These are phyloP conservation scores for Corymbia maculata DNA, from an alignment of 345 rosid species.

Conservation along the genomic window DNA sequence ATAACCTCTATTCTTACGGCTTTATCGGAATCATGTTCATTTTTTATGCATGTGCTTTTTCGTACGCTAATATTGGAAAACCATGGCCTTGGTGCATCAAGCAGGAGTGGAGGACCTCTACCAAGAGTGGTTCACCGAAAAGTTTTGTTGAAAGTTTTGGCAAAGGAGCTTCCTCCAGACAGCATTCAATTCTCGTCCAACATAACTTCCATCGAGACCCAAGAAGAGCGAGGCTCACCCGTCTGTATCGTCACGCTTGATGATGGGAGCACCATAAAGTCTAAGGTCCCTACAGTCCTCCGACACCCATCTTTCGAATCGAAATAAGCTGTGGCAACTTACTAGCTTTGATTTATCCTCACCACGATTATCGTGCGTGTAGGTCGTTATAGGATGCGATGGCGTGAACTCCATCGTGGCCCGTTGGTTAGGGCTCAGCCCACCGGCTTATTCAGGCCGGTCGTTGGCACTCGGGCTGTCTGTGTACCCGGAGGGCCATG, in stretches of 20 bases:
- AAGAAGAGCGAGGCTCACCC: neutral
- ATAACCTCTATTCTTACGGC: neutral
- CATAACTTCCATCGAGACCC: constrained; percentile 7
- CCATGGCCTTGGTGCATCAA: neutral
- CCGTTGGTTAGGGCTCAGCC: constrained; percentile 18
- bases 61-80: too few species aligned
- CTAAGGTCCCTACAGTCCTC: constrained; percentile 7
- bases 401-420: constrained; percentile 26
- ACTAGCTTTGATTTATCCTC: neutral
- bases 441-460: constrained; percentile 12
- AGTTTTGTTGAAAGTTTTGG: constrained; percentile 11
- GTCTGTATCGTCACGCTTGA: constrained; percentile 2
- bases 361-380: neutral
- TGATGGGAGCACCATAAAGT: constrained; percentile 20
- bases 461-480: constrained; percentile 16
- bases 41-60: too few species aligned
- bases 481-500: constrained; percentile 21
- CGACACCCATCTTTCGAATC: neutral
- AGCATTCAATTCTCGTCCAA: constrained; percentile 22
- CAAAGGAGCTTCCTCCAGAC: constrained; percentile 17
- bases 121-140: neutral
- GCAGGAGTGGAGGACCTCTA: neutral
- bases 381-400: constrained; percentile 34
- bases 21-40: too few species aligned
- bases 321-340: neutral